Percentiles rank a stretch among this genome's conserved stretches.
phyloP scores from a whole-genome alignment of 495 filamentous ascomycete genomes.

The Podospora didyma region DNA sequence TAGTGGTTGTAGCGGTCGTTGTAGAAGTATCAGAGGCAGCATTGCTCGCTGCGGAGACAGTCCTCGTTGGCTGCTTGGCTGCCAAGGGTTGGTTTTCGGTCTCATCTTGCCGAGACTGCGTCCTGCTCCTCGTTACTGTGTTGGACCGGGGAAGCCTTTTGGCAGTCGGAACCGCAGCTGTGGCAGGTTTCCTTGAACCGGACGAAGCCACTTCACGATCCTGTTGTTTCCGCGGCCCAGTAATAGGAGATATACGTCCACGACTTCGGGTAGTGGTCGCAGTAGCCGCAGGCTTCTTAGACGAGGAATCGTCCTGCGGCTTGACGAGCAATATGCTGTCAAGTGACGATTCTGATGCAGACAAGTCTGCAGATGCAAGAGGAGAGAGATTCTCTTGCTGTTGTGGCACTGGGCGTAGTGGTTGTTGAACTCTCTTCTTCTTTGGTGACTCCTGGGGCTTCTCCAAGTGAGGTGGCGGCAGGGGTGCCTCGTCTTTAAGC shows the following conservation, averaged over 20 bases:
- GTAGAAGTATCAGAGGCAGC: not conserved
- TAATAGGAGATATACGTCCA: not conserved
- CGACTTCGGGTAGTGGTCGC: not conserved
- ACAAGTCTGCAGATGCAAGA: slow-evolving; percentile 13
- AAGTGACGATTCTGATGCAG: slow-evolving; percentile 16
- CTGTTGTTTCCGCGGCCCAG: not conserved
- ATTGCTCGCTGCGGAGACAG: not conserved
- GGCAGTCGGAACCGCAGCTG: not conserved
- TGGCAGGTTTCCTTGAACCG: not conserved
- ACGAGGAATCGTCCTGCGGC: slow-evolving; percentile 4
- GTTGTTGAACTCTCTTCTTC: slow-evolving; percentile 23
- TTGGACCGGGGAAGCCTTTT: not conserved
- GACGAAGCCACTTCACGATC: not conserved
- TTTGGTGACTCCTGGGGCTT: slow-evolving; percentile 21
- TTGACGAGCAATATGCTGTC: slow-evolving; percentile 18
- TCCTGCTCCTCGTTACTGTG: not conserved
- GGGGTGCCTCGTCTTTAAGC: slow-evolving; percentile 21
- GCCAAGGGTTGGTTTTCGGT: not conserved
- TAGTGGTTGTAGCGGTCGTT: not conserved
- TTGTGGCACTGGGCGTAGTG: slow-evolving; percentile 15
- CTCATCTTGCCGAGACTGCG: not conserved
- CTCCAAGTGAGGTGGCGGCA: slow-evolving; percentile 27
- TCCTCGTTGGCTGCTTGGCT: not conserved
- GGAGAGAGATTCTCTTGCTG: slow-evolving; percentile 14
- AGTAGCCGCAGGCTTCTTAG: not conserved